These are phyloP conservation scores for Gastroboletus turbinatus DNA, from an alignment of 1,284 basidiomycete genomes.

Conservation along the genomic window DNA sequence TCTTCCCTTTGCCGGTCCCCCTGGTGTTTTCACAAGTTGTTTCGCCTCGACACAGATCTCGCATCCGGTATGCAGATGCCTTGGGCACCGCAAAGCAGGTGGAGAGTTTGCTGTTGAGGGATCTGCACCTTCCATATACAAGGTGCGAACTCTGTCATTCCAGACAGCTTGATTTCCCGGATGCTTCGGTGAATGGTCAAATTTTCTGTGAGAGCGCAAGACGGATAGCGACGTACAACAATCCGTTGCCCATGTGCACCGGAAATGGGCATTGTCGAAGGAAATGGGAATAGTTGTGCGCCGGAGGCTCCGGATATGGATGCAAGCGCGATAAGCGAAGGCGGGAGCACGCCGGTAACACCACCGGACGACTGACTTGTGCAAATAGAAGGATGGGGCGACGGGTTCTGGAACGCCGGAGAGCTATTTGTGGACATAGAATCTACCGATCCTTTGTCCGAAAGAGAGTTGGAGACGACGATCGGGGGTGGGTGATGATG, in stretches of 20 bases:
- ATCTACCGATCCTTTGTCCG: slow-evolving; percentile 25
- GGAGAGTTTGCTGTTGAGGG: slow-evolving; percentile 62
- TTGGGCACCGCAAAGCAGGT: slow-evolving; percentile 63
- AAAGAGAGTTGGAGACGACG: slow-evolving; percentile 27
- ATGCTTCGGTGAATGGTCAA: slow-evolving; percentile 14
- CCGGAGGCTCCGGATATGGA: slow-evolving; percentile 35
- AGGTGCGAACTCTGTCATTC: slow-evolving; percentile 44
- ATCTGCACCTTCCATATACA: slow-evolving; percentile 64
- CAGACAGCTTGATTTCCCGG: slow-evolving; percentile 26
- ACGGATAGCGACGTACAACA: slow-evolving; percentile 14
- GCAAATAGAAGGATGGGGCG: slow-evolving; percentile 29
- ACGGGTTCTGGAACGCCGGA: slow-evolving; percentile 24
- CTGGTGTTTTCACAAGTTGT: slow-evolving; percentile 33
- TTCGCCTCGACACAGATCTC: slow-evolving; percentile 70
- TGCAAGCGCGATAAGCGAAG: slow-evolving; percentile 39
- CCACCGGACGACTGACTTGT: slow-evolving; percentile 26
- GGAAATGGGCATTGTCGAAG: slow-evolving; percentile 1
- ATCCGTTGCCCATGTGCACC: slow-evolving; percentile 12
- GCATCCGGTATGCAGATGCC: slow-evolving; percentile 69
- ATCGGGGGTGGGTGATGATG: slow-evolving; percentile 38
- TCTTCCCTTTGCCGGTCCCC: slow-evolving; percentile 27
- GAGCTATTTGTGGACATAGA: slow-evolving; percentile 24
- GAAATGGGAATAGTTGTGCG: slow-evolving; percentile 6
- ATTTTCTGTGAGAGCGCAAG: neutral
- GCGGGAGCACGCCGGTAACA: slow-evolving; percentile 30